Percentiles rank a stretch among this genome's conserved stretches.
phyloP scores from a whole-genome alignment of 2,329 filamentous ascomycete genomes.

The Epichloe typhina region DNA sequence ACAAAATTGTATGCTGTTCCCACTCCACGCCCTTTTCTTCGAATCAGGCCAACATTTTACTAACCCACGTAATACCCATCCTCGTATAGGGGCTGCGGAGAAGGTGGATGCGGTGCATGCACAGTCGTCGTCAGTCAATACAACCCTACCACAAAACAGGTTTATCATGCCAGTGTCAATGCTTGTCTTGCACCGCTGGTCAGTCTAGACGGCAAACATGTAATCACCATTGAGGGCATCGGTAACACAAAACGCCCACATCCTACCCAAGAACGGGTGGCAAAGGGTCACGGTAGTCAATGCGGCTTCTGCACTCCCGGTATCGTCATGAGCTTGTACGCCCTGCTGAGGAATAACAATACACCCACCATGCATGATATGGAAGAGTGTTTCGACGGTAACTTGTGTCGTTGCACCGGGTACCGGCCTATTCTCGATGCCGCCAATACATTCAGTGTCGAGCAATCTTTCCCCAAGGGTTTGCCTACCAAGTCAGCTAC shows the following conservation, averaged over 20 bases:
- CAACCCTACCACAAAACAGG: constrained; percentile 81
- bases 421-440: constrained; percentile 91
- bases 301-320: constrained; percentile 93
- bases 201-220: constrained; percentile 92
- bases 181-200: constrained; percentile 87
- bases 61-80: neutral
- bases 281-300: constrained; percentile 83
- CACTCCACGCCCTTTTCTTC: neutral
- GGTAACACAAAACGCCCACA: constrained; percentile 79
- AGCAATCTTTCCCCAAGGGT: constrained; percentile 23
- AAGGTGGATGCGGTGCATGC: constrained; percentile 92
- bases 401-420: constrained; percentile 88
- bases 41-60: neutral
- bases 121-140: constrained; percentile 90
- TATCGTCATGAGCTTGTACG: constrained; percentile 96
- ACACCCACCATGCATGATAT: constrained; percentile 68
- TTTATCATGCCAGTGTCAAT: constrained; percentile 95
- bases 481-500: neutral
- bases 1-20: constrained; percentile 58
- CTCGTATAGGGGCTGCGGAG: constrained; percentile 59
- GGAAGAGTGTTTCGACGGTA: constrained; percentile 95
- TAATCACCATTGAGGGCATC: constrained; percentile 95
- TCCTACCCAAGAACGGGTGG: constrained; percentile 80
- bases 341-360: constrained; percentile 72
- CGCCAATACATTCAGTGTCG: constrained; percentile 70